Evolutionary conservation across 345 rosid genomes (phyloP).

Genomic region (Salix caprea): DNA sequence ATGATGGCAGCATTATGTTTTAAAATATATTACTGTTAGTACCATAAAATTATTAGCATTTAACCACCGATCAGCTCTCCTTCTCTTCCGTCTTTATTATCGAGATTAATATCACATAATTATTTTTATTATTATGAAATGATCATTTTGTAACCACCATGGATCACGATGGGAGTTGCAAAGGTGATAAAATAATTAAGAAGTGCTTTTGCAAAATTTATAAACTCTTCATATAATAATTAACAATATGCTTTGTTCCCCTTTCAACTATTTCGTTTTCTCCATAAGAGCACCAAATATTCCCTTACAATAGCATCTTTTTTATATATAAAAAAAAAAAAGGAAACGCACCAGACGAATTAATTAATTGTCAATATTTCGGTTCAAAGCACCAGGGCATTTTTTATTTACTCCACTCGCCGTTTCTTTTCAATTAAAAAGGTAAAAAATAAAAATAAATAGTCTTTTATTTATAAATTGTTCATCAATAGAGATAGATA

Average conservation of each 20-base stretch:
- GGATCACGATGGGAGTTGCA: not conserved
- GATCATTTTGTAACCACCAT: too few species aligned
- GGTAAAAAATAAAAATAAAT: not conserved
- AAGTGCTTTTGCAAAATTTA: not conserved
- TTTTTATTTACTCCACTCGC: not conserved
- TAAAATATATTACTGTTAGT: too few species aligned
- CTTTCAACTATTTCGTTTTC: not conserved
- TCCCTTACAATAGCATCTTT: not conserved
- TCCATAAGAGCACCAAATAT: not conserved
- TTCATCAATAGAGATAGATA: not conserved
- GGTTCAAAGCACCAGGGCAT: not conserved
- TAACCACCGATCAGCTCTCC: too few species aligned
- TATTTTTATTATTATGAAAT: too few species aligned
- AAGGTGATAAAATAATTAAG: not conserved
- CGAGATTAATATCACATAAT: too few species aligned
- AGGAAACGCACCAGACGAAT: not conserved
- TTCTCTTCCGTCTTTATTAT: too few species aligned
- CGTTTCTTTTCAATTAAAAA: not conserved
- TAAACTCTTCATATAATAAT: not conserved
- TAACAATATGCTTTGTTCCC: not conserved
- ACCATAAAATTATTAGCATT: too few species aligned
- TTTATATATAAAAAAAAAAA: too few species aligned
- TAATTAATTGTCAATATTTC: not conserved
- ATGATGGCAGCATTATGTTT: too few species aligned
- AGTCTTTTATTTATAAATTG: not conserved